Conservation (phyloP, 2,329 filamentous ascomycete species). For the Trichoderma citrinoviride region DNA sequence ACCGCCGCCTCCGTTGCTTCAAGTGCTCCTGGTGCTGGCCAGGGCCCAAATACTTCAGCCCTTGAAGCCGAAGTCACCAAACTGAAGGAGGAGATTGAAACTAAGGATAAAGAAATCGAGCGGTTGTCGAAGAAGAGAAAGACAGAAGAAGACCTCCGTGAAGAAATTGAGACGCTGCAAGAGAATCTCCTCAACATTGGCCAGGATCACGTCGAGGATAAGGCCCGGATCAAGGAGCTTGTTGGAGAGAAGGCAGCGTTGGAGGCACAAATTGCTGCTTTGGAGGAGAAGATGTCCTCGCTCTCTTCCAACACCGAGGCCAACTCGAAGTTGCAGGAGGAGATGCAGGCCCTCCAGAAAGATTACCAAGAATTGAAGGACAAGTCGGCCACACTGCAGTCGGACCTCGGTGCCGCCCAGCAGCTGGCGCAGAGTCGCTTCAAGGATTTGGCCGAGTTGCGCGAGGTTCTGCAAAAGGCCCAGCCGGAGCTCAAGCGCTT, state of each 20-base stretch:
- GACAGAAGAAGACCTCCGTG: slow-evolving; percentile 73
- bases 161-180: slow-evolving; percentile 81
- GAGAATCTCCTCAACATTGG: slow-evolving; percentile 78
- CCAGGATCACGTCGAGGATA: slow-evolving; percentile 79
- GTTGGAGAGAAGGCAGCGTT: slow-evolving; percentile 66
- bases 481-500: slow-evolving; percentile 82
- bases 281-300: slow-evolving; percentile 67
- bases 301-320: slow-evolving; percentile 39
- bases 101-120: slow-evolving; percentile 72
- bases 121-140: slow-evolving; percentile 66
- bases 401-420: slow-evolving; percentile 81
- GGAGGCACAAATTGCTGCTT: slow-evolving; percentile 57
- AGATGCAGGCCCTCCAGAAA: slow-evolving; percentile 54
- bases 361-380: slow-evolving; percentile 67
- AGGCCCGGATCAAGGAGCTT: slow-evolving; percentile 71
- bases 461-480: slow-evolving; percentile 75
- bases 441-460: slow-evolving; percentile 80
- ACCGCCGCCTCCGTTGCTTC: slow-evolving; percentile 22
- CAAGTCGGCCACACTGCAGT: slow-evolving; percentile 68
- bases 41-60: slow-evolving; percentile 35
- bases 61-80: slow-evolving; percentile 50
- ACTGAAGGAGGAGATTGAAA: slow-evolving; percentile 53
- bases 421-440: slow-evolving; percentile 83
- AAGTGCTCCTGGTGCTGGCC: slow-evolving; percentile 27
- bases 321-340: slow-evolving; percentile 55